Percentiles rank a stretch among this genome's conserved stretches.
Conservation (phyloP, 208 protist species). For the Wallacemonas sp. region DNA sequence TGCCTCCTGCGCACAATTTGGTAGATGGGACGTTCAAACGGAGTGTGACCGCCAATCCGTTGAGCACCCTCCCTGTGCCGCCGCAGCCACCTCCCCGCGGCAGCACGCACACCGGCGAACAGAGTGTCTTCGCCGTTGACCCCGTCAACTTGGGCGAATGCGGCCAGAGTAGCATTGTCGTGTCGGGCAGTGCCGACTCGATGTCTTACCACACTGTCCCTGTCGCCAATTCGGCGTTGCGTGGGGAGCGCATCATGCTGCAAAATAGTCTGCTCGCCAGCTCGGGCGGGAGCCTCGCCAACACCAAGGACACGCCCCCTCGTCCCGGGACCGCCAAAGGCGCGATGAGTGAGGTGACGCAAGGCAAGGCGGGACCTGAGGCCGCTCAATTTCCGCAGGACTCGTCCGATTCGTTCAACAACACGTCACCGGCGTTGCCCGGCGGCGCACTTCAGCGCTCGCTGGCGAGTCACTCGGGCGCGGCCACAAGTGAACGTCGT, state of each 20-base stretch:
- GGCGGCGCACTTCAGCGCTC: too few relatives aligned
- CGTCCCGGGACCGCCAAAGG: neutral
- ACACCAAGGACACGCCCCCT: neutral
- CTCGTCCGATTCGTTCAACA: neutral
- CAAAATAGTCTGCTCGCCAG: constrained; percentile 3
- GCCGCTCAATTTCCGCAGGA: neutral
- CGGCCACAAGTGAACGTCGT: too few relatives aligned
- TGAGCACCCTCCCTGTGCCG: neutral
- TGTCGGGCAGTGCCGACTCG: neutral
- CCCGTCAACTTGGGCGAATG: neutral
- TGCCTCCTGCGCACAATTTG: neutral
- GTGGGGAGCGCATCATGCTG: constrained; percentile 4
- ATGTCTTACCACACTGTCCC: constrained; percentile 1
- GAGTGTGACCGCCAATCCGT: neutral
- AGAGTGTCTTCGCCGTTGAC: neutral
- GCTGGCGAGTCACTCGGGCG: too few relatives aligned
- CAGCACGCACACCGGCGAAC: neutral
- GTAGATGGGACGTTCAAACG: neutral
- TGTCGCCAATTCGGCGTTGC: neutral
- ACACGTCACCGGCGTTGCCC: neutral
- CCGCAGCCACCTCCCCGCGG: neutral
- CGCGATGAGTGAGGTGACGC: neutral
- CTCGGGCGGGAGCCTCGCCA: neutral
- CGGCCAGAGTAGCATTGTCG: neutral
- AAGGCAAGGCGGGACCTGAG: neutral